Percentiles rank a stretch among this genome's conserved stretches.
phyloP scores from a whole-genome alignment of 1,284 basidiomycete species.

The Chalciporus sp. region DNA sequence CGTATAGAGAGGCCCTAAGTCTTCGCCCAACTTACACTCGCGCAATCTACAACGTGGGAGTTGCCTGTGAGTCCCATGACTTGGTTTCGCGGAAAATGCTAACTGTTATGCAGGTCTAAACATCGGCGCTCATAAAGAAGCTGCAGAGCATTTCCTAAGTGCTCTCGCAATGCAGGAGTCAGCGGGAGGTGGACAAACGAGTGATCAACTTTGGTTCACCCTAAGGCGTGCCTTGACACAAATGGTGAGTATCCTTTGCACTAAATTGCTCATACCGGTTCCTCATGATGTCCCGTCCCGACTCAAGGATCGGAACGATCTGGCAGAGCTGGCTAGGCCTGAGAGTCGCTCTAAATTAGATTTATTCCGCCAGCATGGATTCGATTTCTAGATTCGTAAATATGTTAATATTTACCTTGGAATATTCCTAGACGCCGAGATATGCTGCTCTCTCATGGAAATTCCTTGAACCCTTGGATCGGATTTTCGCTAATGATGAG shows the following conservation, averaged over 20 bases:
- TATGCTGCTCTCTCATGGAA: background rate
- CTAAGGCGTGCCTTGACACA: slow-evolving; percentile 80
- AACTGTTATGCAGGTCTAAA: slow-evolving; percentile 70
- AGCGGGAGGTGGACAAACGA: slow-evolving; percentile 65
- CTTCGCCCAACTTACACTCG: slow-evolving; percentile 95
- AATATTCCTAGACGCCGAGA: background rate
- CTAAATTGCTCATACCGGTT: slow-evolving; percentile 1
- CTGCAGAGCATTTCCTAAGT: slow-evolving; percentile 94
- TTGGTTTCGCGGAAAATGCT: slow-evolving; percentile 1
- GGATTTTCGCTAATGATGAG: background rate
- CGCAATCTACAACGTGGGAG: slow-evolving; percentile 97
- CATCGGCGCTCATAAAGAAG: slow-evolving; percentile 94
- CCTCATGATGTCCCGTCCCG: background rate
- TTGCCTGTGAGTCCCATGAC: slow-evolving; percentile 71
- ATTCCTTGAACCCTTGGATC: background rate
- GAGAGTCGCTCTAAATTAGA: slow-evolving; percentile 54
- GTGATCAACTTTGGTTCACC: slow-evolving; percentile 91
- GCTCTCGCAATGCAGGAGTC: slow-evolving; percentile 82
- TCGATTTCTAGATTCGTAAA: slow-evolving; percentile 69
- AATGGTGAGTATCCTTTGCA: slow-evolving; percentile 59
- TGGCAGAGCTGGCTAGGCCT: slow-evolving; percentile 64
- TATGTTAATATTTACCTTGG: slow-evolving; percentile 11
- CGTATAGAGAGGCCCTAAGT: slow-evolving; percentile 92
- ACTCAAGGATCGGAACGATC: slow-evolving; percentile 58
- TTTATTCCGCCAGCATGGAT: slow-evolving; percentile 77